Evolutionary conservation across 129 eudicot genomes (phyloP).

Genomic region (Centrapalus pauciflorus): DNA sequence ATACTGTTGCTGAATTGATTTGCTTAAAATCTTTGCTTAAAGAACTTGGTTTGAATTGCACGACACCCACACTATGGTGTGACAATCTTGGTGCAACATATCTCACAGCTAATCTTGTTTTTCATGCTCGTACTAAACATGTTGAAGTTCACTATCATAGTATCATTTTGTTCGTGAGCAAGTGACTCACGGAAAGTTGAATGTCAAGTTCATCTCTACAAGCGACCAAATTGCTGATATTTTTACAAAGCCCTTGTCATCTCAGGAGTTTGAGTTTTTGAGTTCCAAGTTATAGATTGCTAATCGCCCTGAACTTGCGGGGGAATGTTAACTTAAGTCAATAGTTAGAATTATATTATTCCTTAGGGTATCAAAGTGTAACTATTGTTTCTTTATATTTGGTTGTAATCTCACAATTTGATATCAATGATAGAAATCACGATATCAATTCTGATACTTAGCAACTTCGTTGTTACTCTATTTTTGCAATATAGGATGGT

Average conservation of each 20-base stretch:
- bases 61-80: neutral
- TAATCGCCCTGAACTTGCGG: neutral
- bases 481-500: too few species aligned
- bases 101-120: too few species aligned
- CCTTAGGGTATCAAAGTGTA: too few species aligned
- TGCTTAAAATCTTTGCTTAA: too few species aligned
- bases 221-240: neutral
- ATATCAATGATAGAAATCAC: too few species aligned
- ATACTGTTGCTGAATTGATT: too few species aligned
- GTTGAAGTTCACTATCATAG: neutral
- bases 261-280: neutral
- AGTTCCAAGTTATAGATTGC: neutral
- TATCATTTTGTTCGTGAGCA: too few species aligned
- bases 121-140: neutral
- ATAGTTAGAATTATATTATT: neutral
- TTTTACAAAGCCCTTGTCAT: too few species aligned
- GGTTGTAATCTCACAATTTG: neutral
- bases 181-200: neutral
- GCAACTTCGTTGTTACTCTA: too few species aligned
- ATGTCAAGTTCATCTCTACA: neutral
- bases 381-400: neutral
- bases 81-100: neutral
- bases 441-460: too few species aligned
- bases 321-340: neutral
- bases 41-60: neutral